Base-by-base conservation (phyloP, 2,329 filamentous ascomycete species). In the Emmonsia crescens region DNA sequence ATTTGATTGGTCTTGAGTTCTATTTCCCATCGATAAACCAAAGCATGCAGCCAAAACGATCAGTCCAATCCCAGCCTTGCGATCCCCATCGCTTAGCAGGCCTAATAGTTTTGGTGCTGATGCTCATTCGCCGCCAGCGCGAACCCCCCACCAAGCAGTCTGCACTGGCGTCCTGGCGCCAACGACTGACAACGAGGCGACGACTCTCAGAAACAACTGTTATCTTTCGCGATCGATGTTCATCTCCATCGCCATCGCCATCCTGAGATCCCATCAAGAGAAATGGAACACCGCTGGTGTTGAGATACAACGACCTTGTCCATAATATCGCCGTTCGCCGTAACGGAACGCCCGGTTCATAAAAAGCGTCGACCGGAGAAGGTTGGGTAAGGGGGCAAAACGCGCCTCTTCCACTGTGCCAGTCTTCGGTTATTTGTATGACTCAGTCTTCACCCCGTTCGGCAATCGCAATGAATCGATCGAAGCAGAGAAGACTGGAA, bases 401-500 rank as follows among this genome's bases (percentile, higher is more conserved):
- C 6, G 16, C 2, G 24, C 24, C 24, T 52, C 48, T 24, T 31
- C 27, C 27, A n/a, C 27, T 24, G n/a, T n/a, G 6, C 44, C 24
- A 0, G 10, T 49, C 24, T 24, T 29, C 21, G 21, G 21, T 29
- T 29, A 3, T 21, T 42, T 42, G 29, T 42, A 24, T 40, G 19
- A 12, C 12, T 55, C 3, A 12, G 46, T 36, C 14, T 27, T 5
- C 24, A 27, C 27, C 8, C 21, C 12, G 10, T 52, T 31, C 33
- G 19, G 36, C 10, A 24, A 56, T 42, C 33, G 24, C 19, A 2
- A 60, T 60, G 59, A 44, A 60, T 44, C 59, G 49, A 31, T 31
- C 48, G 29, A 60, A 55, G 48, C 59, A 55, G 59, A 40, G 38
- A 29, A 48, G 16, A 24, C 38, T 55, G 24, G 59, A 60, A 3